Evolutionary conservation across 139 green algal species (phyloP), one percentile per base, ranked within the genome.

Genomic region (Limnomonas spitsbergensis): DNA sequence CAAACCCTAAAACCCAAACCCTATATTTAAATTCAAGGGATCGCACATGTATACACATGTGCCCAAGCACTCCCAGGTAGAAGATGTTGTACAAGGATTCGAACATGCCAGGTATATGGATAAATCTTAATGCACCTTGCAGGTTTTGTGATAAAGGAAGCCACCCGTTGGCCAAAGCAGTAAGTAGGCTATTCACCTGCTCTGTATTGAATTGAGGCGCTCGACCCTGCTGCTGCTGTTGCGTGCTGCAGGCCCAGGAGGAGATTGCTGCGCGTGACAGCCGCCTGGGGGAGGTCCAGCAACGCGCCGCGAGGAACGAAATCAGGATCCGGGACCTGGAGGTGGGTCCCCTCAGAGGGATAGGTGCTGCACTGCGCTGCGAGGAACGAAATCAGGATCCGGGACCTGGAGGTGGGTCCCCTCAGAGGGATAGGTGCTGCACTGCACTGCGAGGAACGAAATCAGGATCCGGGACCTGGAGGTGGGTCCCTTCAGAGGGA

Each of bases 321-420:
- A 70, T 37, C 7, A 70, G 56, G 56, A 32, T 70, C 56, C 4
- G 4, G 56, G 14, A 67, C 27, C 66, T 80, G 66, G 75, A 75
- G 38, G 61, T 26, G 29, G 7, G 75, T n/a, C n/a, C n/a, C n/a
- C n/a, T n/a, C n/a, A n/a, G n/a, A n/a, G 6, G 29, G 56, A 9
- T 7, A 70, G 56, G 56, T 70, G n/a, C 27, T 20, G 2, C 54
- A 75, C 42, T 40, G 69, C 4, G 76, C 66, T 29, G 32, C 40
- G 39, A 9, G 66, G 24, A 69, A 67, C 47, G 36, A 24, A 36
- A 70, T 37, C 7, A 70, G 56, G 56, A 32, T 70, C 56, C 4
- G 4, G 56, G 14, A 67, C 27, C 66, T 80, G 66, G 75, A 75
- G 38, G 61, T 26, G 29, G 7, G 75, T n/a, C n/a, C n/a, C n/a